These are phyloP conservation scores for Trichoderma sp. DNA, from an alignment of 2,329 filamentous ascomycete species.

Conservation along the genomic window DNA sequence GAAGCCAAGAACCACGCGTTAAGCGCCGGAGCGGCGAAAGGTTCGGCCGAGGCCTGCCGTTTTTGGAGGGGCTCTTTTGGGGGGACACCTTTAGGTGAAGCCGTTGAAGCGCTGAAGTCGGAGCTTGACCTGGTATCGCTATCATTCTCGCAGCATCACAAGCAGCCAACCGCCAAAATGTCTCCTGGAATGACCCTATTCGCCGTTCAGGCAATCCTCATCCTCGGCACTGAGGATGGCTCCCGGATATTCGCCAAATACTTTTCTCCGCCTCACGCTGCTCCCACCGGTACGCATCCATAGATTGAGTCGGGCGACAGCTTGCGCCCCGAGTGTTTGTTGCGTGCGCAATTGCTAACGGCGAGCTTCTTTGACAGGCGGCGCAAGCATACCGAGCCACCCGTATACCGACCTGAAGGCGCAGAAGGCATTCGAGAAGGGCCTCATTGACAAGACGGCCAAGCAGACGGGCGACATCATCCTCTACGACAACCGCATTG, in stretches of 20 bases:
- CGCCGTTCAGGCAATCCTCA: conserved; percentile 72
- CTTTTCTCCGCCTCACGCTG: conserved; percentile 63
- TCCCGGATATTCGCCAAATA: conserved; percentile 93
- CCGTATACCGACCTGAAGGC: conserved; percentile 88
- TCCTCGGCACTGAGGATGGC: conserved; percentile 82
- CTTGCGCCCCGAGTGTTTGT: conserved; percentile 13
- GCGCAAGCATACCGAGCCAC: conserved; percentile 55
- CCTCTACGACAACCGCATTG: conserved; percentile 92
- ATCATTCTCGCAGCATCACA: not conserved
- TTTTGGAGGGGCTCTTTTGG: conserved; percentile 28
- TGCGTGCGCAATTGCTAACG: conserved; percentile 29
- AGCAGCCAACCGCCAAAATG: conserved; percentile 46
- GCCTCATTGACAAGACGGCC: conserved; percentile 88
- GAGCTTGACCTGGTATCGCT: conserved; percentile 11
- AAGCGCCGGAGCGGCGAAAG: conserved; percentile 32
- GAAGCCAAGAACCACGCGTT: conserved; percentile 17
- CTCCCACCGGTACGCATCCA: conserved; percentile 31
- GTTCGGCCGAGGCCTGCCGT: conserved; percentile 30
- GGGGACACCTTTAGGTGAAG: conserved; percentile 20
- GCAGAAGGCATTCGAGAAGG: conserved; percentile 96
- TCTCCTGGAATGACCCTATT: conserved; percentile 72
- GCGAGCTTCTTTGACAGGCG: conserved; percentile 32
- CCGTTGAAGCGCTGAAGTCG: not conserved
- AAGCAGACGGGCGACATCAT: conserved; percentile 97
- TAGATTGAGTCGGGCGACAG: not conserved